A percentile compares a stretch with the other conserved stretches of the same genome.
These are phyloP conservation scores for Heterobasidion irregulare DNA, from an alignment of 1,284 basidiomycete species.

Conservation along the genomic window DNA sequence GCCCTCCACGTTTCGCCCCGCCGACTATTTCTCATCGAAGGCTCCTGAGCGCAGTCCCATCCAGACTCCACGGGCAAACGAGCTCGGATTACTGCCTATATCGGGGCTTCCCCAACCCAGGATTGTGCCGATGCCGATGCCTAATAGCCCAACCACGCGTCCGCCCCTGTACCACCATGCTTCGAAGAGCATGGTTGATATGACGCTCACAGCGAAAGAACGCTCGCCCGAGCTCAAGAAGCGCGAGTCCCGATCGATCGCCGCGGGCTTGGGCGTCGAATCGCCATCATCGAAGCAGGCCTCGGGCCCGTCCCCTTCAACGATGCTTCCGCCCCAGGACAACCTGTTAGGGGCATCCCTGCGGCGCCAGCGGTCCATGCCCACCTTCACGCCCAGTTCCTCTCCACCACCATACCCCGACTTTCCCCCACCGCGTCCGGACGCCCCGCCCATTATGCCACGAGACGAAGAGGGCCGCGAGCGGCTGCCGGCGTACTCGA, in stretches of 20 bases:
- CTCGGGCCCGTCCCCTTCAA: not conserved
- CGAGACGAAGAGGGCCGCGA: constrained; percentile 75
- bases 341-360: constrained; percentile 18
- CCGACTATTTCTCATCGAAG: constrained; percentile 22
- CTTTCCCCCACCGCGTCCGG: constrained; percentile 7
- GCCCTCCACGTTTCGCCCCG: not conserved
- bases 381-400: constrained; percentile 38
- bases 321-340: constrained; percentile 6
- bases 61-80: constrained; percentile 1
- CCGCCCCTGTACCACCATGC: constrained; percentile 52
- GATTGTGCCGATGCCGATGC: constrained; percentile 9
- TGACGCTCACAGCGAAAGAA: constrained; percentile 16
- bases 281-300: constrained; percentile 6
- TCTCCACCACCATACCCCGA: constrained; percentile 45
- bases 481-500: constrained; percentile 76
- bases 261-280: constrained; percentile 7
- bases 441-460: constrained; percentile 29
- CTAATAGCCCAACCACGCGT: constrained; percentile 19
- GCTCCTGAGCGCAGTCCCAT: not conserved
- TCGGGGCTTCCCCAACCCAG: constrained; percentile 9
- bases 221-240: constrained; percentile 8
- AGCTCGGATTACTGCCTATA: constrained; percentile 1
- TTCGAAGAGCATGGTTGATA: constrained; percentile 50
- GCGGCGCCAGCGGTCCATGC: constrained; percentile 48
- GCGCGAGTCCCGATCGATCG: constrained; percentile 4